phyloP scores from a whole-genome alignment of 2,329 filamentous ascomycete species.

The Alternaria arborescens region DNA sequence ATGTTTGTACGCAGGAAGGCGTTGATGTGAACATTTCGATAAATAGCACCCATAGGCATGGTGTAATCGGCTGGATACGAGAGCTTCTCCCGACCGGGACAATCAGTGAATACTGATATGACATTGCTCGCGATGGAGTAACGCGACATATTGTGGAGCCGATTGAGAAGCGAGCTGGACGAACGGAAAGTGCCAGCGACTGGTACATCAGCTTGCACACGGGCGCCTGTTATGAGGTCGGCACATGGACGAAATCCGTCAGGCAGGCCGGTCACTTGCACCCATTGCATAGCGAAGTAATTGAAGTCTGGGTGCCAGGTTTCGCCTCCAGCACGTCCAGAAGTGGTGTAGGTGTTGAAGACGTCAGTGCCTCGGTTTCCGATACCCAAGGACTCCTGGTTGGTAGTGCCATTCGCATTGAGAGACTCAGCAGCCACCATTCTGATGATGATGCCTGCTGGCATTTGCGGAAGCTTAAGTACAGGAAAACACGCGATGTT shows the following conservation, averaged over 20 bases:
- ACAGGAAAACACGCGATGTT: not conserved
- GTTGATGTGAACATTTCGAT: constrained; percentile 8
- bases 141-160: not conserved
- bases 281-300: not conserved
- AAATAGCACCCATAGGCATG: not conserved
- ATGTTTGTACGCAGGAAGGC: constrained; percentile 10
- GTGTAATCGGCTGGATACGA: not conserved
- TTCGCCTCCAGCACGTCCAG: too few relatives aligned
- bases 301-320: too few relatives aligned
- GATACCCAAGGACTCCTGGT: not conserved
- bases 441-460: not conserved
- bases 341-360: not conserved
- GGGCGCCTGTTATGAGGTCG: not conserved
- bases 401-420: not conserved
- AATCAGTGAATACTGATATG: not conserved
- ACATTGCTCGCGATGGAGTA: not conserved
- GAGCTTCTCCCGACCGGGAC: not conserved
- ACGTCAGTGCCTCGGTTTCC: not conserved
- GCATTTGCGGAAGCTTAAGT: not conserved
- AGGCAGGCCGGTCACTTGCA: not conserved
- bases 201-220: not conserved
- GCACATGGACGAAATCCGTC: not conserved
- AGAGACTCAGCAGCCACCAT: not conserved
- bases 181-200: not conserved
- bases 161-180: not conserved